Evolutionary conservation across 805 yeast genomes (phyloP), one percentile per base, ranked within the genome.

Genomic region (Barnettozyma californica): DNA sequence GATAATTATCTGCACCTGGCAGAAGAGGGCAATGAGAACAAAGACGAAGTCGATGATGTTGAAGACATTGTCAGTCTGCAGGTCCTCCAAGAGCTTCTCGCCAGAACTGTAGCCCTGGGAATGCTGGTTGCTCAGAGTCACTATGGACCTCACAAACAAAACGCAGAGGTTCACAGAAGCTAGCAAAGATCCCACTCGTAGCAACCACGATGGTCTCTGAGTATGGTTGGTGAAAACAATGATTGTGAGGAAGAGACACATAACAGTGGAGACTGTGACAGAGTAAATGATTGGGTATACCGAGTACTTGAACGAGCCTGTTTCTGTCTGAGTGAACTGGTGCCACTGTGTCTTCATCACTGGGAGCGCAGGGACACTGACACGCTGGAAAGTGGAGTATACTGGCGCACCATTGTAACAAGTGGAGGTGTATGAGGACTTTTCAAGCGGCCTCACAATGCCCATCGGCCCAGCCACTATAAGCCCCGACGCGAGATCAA

Each of bases 1-100:
- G 77, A 81, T 82, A 5, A 83, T 71, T 31, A 85, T 80, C 57
- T 83, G 87, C 1, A 84, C 87, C 62, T 86, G 91, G 45, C 84
- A 77, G 27, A 85, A 65, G 57, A 82, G 84, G 23, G 84, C 69
- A 6, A 84, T 56, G 11, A 82, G 60, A 8, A 80, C 80, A 14
- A 79, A 77, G 1, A 85, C 59, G 43, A 84, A 70, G 59, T 82
- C 87, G 13, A 84, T 66, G 3, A 77, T 68, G 45, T 77, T 77
- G 55, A 84, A 74, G 10, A 71, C 73, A 2, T 68, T 56, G 41
- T 74, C 70, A 3, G 58, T 49, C 45, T 77, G 71, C n/a, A 84
- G 60, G 3, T 65, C 63, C 36, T 69, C 68, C 11, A 81, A 55
- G 20, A 83, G 63, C 33, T 63, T 59, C 9, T 69, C 72, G 1